phyloP scores from a whole-genome alignment of 2,329 filamentous ascomycete species.

The Alternaria infectoria region DNA sequence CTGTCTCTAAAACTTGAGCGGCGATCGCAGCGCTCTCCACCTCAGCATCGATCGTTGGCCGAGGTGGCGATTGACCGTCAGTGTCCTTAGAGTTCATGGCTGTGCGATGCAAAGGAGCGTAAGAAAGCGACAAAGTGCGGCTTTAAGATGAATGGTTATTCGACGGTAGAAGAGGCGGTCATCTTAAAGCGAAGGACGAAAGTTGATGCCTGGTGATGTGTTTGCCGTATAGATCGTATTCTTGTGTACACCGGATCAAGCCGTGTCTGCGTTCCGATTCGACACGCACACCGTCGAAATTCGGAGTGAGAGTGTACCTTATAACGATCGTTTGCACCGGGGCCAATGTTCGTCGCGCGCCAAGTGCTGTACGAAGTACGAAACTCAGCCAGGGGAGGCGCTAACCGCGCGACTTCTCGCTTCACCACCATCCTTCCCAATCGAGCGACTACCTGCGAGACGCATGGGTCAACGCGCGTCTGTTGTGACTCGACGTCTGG shows the following conservation, averaged over 20 bases:
- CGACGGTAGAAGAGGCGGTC: neutral
- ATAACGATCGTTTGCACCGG: neutral
- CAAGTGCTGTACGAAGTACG: neutral
- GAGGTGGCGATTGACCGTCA: conserved; percentile 1
- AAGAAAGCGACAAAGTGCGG: neutral
- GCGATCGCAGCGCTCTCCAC: conserved; percentile 4
- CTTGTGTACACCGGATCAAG: neutral
- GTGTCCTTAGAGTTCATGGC: neutral
- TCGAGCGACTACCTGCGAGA: conserved; percentile 23
- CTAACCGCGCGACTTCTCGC: conserved; percentile 11
- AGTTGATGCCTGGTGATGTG: conserved; percentile 12
- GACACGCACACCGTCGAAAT: neutral
- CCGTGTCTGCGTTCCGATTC: neutral
- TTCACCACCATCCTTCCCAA: conserved; percentile 15
- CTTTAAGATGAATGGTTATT: neutral
- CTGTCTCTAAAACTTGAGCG: conserved; percentile 2
- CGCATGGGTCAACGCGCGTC: neutral
- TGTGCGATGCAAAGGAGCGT: neutral
- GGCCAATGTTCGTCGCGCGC: neutral
- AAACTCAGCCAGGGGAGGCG: neutral
- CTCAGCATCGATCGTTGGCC: conserved; percentile 2
- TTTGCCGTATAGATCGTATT: neutral
- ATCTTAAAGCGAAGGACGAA: conserved; percentile 1
- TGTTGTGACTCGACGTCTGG: neutral
- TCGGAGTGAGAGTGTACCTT: neutral